Percentiles rank a stretch among this genome's conserved stretches.
Conservation (phyloP, 805 yeast species). For the Pichia nakasei region DNA sequence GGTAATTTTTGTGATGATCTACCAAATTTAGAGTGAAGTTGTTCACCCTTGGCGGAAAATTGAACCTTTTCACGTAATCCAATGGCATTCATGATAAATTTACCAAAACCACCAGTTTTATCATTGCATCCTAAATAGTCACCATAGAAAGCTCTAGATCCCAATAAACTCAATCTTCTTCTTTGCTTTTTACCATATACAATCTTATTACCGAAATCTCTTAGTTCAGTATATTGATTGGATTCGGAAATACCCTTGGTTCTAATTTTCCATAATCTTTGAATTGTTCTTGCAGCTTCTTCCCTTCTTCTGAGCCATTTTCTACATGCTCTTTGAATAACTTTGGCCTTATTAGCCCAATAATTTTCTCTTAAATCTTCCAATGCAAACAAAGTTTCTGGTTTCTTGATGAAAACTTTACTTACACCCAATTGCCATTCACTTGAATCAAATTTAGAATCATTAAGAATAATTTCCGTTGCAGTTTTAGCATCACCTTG, state of each 20-base stretch:
- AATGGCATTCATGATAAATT: conserved; percentile 57
- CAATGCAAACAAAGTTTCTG: conserved; percentile 90
- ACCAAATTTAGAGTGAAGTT: conserved; percentile 79
- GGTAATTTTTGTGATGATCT: conserved; percentile 77
- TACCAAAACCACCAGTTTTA: conserved; percentile 60
- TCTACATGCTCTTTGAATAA: conserved; percentile 97
- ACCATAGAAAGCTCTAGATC: conserved; percentile 87
- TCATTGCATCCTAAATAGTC: conserved; percentile 86
- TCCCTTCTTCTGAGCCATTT: conserved; percentile 69
- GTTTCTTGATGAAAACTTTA: conserved; percentile 91
- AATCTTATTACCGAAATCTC: conserved; percentile 73
- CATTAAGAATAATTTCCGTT: conserved; percentile 39
- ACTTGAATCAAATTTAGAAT: conserved; percentile 58
- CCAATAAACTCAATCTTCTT: conserved; percentile 77
- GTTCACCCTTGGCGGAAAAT: conserved; percentile 78
- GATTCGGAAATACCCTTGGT: conserved; percentile 43
- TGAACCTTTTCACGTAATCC: conserved; percentile 64
- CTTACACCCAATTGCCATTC: conserved; percentile 91
- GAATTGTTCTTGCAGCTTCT: conserved; percentile 78
- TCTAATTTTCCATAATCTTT: conserved; percentile 73
- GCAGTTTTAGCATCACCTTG: conserved; percentile 46
- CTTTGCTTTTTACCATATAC: conserved; percentile 77
- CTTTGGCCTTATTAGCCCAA: conserved; percentile 97
- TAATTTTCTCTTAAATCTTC: conserved; percentile 95
- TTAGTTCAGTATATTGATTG: conserved; percentile 69